phyloP scores from a whole-genome alignment of 108 stramenopile species.

The Conticribra weissflogii region DNA sequence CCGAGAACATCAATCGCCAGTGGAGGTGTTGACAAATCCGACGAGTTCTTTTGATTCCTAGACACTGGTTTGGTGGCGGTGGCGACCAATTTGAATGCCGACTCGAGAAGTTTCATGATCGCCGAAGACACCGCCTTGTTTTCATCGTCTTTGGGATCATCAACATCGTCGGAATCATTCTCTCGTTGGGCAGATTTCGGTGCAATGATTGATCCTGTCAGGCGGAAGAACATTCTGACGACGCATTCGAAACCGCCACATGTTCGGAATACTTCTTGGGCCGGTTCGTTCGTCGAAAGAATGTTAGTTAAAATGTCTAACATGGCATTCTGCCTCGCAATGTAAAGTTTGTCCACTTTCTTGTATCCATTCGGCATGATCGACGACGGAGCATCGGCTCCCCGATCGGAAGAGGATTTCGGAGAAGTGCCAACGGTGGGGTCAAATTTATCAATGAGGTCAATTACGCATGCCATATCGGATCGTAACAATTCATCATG shows the following conservation, averaged over 20 bases:
- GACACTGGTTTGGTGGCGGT: conserved; percentile 57
- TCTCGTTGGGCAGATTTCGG: background rate
- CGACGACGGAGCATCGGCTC: conserved; percentile 1
- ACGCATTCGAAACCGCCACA: conserved; percentile 74
- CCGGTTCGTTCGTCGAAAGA: conserved; percentile 59
- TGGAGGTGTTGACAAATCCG: conserved; percentile 22
- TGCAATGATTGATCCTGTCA: conserved; percentile 47
- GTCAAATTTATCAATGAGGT: conserved; percentile 61
- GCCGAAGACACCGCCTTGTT: conserved; percentile 21
- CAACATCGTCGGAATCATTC: conserved; percentile 2
- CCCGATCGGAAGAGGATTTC: no score
- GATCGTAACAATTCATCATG: conserved; percentile 49
- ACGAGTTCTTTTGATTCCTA: conserved; percentile 44
- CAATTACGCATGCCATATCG: conserved; percentile 69
- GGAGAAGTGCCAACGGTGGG: no score
- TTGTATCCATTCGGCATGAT: background rate
- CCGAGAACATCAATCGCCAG: conserved; percentile 26
- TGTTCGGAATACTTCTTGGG: conserved; percentile 73
- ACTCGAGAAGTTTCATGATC: conserved; percentile 55
- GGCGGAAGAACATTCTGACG: conserved; percentile 54
- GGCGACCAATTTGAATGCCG: conserved; percentile 59
- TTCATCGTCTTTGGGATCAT: conserved; percentile 21
- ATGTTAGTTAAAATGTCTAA: conserved; percentile 60
- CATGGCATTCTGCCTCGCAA: conserved; percentile 38
- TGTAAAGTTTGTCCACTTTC: conserved; percentile 18